Base-by-base conservation (phyloP, 1,284 basidiomycete species). In the Marasmius tenuissimus region DNA sequence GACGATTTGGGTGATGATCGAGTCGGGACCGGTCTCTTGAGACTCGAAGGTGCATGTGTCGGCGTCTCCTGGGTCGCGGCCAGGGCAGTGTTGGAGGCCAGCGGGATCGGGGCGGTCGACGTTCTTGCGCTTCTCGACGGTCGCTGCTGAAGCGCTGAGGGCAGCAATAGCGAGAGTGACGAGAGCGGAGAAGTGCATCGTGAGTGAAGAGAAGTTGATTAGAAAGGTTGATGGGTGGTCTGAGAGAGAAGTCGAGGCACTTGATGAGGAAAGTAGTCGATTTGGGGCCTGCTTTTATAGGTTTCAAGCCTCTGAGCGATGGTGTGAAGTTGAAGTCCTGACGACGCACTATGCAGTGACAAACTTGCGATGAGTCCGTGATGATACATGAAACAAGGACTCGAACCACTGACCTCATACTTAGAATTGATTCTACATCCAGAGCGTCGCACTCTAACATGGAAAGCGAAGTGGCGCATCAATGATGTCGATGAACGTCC, bases 51-150 rank as follows among this genome's bases (percentile, higher is more conserved):
- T 38, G 55, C 55, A 57, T 22, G 33, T 22, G 42, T 57, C 55
- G 18, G 55, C 55, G 11, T 57, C 55, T n/a, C 55, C 55, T 2
- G 18, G 10, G 37, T n/a, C 38, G 4, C 33, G 16, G 27, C 55
- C 55, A 11, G 55, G 55, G 22, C 55, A 57, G n/a, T 57, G 55
- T 4, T 57, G 20, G 38, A 42, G 37, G 55, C 45, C 45, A 18
- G 37, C 18, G 18, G 55, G 55, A 22, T 57, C 55, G n/a, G 55
- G 55, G 14, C 38, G 37, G 55, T 57, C 55, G 52, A 54, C 45
- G 39, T 57, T 57, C 39, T 57, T 57, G 18, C 55, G 55, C 20
- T 42, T 45, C 11, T 57, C 38, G 37, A 57, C 18, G 18, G 55
- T 11, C 11, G 38, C 55, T 12, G 55, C 55, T n/a, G 55, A 57